phyloP scores from a whole-genome alignment of 441 rosid genomes.

The Geranium incanum region DNA sequence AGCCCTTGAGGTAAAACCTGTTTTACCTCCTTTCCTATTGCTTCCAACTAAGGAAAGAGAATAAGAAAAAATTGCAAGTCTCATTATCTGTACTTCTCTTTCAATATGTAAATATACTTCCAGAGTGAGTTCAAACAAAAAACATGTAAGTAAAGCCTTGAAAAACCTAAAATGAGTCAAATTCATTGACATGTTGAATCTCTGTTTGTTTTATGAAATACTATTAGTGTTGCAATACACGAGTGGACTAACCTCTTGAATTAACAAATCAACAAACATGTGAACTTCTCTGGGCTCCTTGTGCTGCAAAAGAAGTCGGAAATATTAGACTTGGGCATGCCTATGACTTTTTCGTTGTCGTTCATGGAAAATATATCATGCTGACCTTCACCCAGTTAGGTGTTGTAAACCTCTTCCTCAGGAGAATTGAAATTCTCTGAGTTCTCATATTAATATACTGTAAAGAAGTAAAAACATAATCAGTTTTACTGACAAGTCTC shows the following conservation, averaged over 20 bases:
- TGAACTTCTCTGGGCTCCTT: conserved; percentile 99
- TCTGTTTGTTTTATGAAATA: neutral
- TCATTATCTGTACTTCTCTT: neutral
- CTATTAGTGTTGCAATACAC: neutral
- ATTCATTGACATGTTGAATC: neutral
- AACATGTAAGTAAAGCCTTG: neutral
- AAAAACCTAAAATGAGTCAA: neutral
- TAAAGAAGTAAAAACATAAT: conserved; percentile 16
- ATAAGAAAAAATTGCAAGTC: neutral
- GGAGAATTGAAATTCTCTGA: conserved; percentile 68
- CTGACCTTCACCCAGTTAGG: conserved; percentile 97
- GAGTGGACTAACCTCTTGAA: conserved; percentile 65
- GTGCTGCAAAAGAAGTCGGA: conserved; percentile 52
- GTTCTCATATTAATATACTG: conserved; percentile 83
- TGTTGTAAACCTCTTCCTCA: conserved; percentile 86
- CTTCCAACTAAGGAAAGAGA: conserved; percentile 52
- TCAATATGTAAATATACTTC: neutral
- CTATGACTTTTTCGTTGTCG: conserved; percentile 1
- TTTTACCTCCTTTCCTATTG: conserved; percentile 62
- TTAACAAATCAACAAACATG: conserved; percentile 88
- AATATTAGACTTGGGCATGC: conserved; percentile 12
- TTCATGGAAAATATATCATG: conserved; percentile 12
- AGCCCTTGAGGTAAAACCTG: conserved; percentile 82
- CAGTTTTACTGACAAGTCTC: conserved; percentile 21
- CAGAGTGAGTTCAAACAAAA: no score